A percentile compares a stretch with the other conserved stretches of the same genome.
Evolutionary conservation across 2,329 filamentous ascomycete genomes (phyloP).

Genomic region (Rutstroemia sp.): DNA sequence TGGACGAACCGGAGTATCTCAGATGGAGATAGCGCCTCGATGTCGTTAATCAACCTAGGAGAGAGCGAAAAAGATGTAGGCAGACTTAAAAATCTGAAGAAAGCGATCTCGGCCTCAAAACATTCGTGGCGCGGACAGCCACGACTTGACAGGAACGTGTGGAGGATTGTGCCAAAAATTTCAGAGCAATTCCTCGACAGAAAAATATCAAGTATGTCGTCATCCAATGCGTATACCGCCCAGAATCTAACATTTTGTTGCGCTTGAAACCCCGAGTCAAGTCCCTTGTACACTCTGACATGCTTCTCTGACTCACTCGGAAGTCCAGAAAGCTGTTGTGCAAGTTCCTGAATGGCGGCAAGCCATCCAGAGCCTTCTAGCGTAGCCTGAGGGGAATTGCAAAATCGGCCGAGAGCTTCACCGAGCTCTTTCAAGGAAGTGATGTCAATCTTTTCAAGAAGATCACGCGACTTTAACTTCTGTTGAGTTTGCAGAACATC

Average conservation of each 20-base stretch:
- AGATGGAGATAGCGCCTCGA: constrained; percentile 34
- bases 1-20: constrained; percentile 8
- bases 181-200: constrained; percentile 31
- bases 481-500: constrained; percentile 38
- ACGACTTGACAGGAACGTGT: constrained; percentile 34
- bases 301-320: constrained; percentile 21
- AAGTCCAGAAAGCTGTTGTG: constrained; percentile 12
- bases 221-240: constrained; percentile 28
- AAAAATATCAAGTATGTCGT: constrained; percentile 29
- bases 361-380: constrained; percentile 12
- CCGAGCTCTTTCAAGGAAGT: constrained; percentile 4
- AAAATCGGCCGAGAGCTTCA: background rate
- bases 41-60: constrained; percentile 34
- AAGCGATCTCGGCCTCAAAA: constrained; percentile 32
- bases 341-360: constrained; percentile 16
- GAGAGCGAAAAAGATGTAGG: constrained; percentile 16
- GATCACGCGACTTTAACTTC: constrained; percentile 13
- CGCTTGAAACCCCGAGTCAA: constrained; percentile 32
- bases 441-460: constrained; percentile 3
- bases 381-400: constrained; percentile 21
- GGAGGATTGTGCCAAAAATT: constrained; percentile 29
- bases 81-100: constrained; percentile 22
- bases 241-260: constrained; percentile 30
- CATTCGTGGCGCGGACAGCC: constrained; percentile 29
- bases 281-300: constrained; percentile 31